phyloP scores from a whole-genome alignment of 176 grass and related monocot species.

The Oryza australiensis region DNA sequence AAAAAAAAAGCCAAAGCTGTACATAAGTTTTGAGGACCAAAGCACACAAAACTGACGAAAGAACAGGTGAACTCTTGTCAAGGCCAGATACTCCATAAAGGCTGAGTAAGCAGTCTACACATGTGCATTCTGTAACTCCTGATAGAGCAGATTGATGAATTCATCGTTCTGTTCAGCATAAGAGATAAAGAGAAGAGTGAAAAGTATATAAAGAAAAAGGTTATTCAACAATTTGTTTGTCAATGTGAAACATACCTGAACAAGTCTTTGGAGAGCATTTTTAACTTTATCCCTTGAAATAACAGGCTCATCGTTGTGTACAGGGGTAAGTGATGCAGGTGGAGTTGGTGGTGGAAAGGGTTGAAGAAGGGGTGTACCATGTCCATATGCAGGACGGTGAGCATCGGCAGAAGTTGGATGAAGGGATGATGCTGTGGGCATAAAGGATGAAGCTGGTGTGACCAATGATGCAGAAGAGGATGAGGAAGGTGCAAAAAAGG shows the following conservation, averaged over 20 bases:
- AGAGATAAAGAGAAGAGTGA: slow-evolving; percentile 4
- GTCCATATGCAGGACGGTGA: slow-evolving; percentile 46
- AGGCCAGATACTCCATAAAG: slow-evolving; percentile 4
- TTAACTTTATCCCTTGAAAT: slow-evolving; percentile 82
- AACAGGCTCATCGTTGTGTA: slow-evolving; percentile 37
- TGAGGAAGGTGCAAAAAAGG: slow-evolving; percentile 56
- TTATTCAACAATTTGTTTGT: neutral
- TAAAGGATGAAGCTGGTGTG: slow-evolving; percentile 37
- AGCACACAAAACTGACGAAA: slow-evolving; percentile 35
- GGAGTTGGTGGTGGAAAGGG: slow-evolving; percentile 72
- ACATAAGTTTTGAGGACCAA: slow-evolving; percentile 39
- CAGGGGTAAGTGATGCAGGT: slow-evolving; percentile 59
- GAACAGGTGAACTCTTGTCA: neutral
- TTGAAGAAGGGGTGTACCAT: slow-evolving; percentile 65
- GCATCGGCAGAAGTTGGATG: slow-evolving; percentile 41
- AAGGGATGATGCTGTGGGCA: slow-evolving; percentile 46
- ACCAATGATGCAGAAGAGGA: slow-evolving; percentile 48
- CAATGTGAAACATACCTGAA: slow-evolving; percentile 54
- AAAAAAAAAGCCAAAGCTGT: slow-evolving; percentile 8
- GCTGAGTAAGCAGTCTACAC: slow-evolving; percentile 26
- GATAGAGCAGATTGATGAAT: slow-evolving; percentile 70
- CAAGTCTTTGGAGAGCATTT: slow-evolving; percentile 64
- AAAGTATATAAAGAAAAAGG: neutral
- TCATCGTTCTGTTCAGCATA: slow-evolving; percentile 54
- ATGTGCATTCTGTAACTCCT: slow-evolving; percentile 62